Evolutionary conservation across 1,284 basidiomycete genomes (phyloP).

Genomic region (Apiotrichum porosum): DNA sequence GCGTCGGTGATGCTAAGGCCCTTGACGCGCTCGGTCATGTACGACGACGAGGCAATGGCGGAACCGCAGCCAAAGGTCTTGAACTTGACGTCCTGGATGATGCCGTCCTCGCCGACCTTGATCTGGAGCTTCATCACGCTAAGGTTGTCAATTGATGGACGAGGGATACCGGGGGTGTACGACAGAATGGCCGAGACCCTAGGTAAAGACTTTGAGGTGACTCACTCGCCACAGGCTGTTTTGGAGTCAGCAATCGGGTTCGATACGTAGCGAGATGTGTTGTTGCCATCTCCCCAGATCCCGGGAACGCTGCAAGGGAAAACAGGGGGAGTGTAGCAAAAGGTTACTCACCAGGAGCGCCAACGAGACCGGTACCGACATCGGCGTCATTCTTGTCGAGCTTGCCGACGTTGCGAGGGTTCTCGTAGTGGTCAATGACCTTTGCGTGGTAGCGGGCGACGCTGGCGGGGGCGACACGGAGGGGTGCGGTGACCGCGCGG

Average conservation of each 20-base stretch:
- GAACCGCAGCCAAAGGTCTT: constrained; percentile 89
- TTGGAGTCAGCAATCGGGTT: not conserved
- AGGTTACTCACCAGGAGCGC: constrained; percentile 58
- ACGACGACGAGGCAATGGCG: constrained; percentile 93
- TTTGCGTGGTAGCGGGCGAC: constrained; percentile 77
- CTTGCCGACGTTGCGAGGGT: constrained; percentile 78
- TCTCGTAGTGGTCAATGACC: constrained; percentile 93
- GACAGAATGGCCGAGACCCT: too few species aligned
- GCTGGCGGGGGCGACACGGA: constrained; percentile 6
- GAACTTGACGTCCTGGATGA: constrained; percentile 98
- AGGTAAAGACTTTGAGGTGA: not conserved
- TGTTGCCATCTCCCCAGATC: not conserved
- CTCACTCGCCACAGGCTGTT: constrained; percentile 3
- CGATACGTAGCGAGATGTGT: too few species aligned
- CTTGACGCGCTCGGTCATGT: constrained; percentile 97
- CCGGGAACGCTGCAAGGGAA: too few species aligned
- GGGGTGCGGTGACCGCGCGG: constrained; percentile 17
- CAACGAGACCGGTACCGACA: constrained; percentile 93
- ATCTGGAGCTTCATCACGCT: constrained; percentile 99
- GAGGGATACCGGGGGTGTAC: too few species aligned
- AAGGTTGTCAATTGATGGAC: constrained; percentile 40
- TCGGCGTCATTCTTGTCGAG: constrained; percentile 29
- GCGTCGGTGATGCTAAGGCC: constrained; percentile 91
- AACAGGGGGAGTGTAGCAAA: too few species aligned
- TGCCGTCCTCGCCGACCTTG: constrained; percentile 80